These are phyloP conservation scores for Fusarium caatingaense DNA, from an alignment of 2,329 filamentous ascomycete species.

Conservation along the genomic window DNA sequence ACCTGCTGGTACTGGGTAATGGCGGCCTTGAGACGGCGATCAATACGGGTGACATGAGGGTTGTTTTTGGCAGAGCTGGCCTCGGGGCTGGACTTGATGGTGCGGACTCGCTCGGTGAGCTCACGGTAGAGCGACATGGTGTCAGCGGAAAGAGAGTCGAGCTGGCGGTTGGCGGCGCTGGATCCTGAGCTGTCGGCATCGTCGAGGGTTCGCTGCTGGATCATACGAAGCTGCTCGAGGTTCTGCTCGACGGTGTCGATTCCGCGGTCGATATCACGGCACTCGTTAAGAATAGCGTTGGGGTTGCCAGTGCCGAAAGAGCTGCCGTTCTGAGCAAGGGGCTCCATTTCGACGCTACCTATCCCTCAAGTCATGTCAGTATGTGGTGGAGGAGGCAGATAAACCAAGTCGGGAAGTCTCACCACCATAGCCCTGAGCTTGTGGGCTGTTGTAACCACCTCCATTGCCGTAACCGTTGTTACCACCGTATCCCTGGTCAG, in stretches of 20 bases:
- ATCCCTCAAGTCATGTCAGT: slow-evolving; percentile 47
- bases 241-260: slow-evolving; percentile 80
- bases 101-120: slow-evolving; percentile 81
- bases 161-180: slow-evolving; percentile 73
- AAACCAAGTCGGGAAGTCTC: slow-evolving; percentile 19
- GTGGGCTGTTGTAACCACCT: slow-evolving; percentile 39
- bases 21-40: slow-evolving; percentile 81
- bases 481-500: slow-evolving; percentile 51
- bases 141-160: slow-evolving; percentile 79
- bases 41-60: slow-evolving; percentile 83
- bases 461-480: slow-evolving; percentile 41
- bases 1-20: slow-evolving; percentile 85
- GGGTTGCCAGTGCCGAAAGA: slow-evolving; percentile 67
- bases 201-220: slow-evolving; percentile 78
- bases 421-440: slow-evolving; percentile 43
- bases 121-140: slow-evolving; percentile 86
- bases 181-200: slow-evolving; percentile 78
- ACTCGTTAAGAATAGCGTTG: slow-evolving; percentile 86
- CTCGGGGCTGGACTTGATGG: slow-evolving; percentile 84
- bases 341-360: slow-evolving; percentile 76
- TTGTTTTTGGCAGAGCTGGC: slow-evolving; percentile 78
- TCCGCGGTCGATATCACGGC: slow-evolving; percentile 80
- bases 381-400: background rate
- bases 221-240: slow-evolving; percentile 75
- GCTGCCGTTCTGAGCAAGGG: slow-evolving; percentile 66